Base-by-base conservation (phyloP, 768 basidiomycete genomes). In the Boletus sp. region DNA sequence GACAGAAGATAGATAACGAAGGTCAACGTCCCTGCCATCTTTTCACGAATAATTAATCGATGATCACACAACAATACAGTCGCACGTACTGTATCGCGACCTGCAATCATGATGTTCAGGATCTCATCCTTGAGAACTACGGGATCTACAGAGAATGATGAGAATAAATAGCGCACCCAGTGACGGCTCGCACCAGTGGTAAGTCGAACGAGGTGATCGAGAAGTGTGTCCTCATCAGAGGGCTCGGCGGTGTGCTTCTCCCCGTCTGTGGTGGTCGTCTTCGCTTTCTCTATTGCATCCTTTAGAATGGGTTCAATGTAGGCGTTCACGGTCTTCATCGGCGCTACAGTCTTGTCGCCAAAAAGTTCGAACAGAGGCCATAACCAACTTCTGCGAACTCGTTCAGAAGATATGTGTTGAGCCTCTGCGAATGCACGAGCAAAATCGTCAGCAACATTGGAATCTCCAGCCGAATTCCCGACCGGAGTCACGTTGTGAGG, bases 281-380 rank as follows among this genome's bases (percentile, higher is more conserved):
- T 77, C 69, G 77, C 76, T 60, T 72, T 75, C 41, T 64, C 72
- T 20, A 86, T 65, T 1, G 83, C 83, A 36, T 80, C 78, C 37
- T 52, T 57, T 9, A 73, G 12, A 29, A 73, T 73, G 0, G 82
- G 82, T 47, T 83, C 79, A 7, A 85, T 73, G 42, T 77, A 84
- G 2, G 76, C 73, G 58, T 80, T 78, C 10, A 84, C 78, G 7
- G 81, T 63, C 59, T 79, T 73, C 83, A 86, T 84, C 10, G 78
- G 78, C 11, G 70, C 69, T 36, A 68, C 67, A 3, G 77, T 78
- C 53, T 71, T 71, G 60, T 86, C 83, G n/a, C 70, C 62, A 24
- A 63, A 76, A 9, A 85, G 72, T 55, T 86, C 83, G 9, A 65
- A 62, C 0, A 86, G 56, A 12, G 83, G 83, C 83, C 85, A 85